These are phyloP conservation scores for Waitea zeae DNA, from an alignment of 1,284 basidiomycete genomes.

Conservation along the genomic window DNA sequence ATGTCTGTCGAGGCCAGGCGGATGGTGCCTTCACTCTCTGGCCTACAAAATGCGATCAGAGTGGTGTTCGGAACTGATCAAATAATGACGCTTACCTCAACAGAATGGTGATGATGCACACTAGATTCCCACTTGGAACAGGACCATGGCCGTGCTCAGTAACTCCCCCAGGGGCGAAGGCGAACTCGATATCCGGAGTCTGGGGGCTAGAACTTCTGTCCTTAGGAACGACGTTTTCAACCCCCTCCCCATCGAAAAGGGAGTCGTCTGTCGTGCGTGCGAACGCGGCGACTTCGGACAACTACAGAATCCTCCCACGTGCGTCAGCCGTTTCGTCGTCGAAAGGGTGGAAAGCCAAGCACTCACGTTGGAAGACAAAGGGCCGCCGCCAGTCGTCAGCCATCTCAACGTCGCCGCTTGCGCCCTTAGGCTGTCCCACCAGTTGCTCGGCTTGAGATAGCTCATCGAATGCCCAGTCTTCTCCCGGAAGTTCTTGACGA, in stretches of 20 bases:
- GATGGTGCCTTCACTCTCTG: conserved; percentile 23
- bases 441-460: neutral
- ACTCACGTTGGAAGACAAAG: neutral
- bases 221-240: conserved; percentile 15
- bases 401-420: neutral
- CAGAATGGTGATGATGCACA: conserved; percentile 14
- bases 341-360: conserved; percentile 9
- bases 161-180: conserved; percentile 28
- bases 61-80: neutral
- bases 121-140: conserved; percentile 11
- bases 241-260: conserved; percentile 17
- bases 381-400: neutral
- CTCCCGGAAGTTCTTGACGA: conserved; percentile 32
- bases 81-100: conserved; percentile 11
- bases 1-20: conserved; percentile 21
- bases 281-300: conserved; percentile 41
- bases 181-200: conserved; percentile 48
- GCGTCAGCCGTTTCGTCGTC: neutral
- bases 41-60: conserved; percentile 13
- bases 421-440: neutral
- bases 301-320: too few species aligned
- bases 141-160: conserved; percentile 11
- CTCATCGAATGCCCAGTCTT: conserved; percentile 15
- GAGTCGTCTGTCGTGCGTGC: conserved; percentile 31
- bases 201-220: conserved; percentile 24